Evolutionary conservation across 345 rosid species (phyloP).

Genomic region (Mangifera indica): DNA sequence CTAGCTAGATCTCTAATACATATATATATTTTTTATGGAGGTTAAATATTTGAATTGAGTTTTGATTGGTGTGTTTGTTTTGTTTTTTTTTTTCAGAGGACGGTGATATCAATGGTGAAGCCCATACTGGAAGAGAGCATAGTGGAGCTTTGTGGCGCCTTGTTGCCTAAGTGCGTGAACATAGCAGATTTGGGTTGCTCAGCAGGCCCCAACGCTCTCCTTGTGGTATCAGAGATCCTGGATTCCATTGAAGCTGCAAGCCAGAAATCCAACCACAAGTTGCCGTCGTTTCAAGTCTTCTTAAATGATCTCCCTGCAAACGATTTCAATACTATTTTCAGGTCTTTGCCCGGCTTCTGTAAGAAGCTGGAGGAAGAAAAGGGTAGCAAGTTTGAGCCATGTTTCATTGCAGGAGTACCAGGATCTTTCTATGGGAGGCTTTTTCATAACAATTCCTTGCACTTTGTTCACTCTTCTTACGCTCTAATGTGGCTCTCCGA

Average conservation of each 20-base stretch:
- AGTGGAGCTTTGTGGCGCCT: slow-evolving; percentile 1
- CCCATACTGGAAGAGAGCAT: slow-evolving; percentile 20
- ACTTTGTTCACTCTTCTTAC: slow-evolving; percentile 29
- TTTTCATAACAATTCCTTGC: slow-evolving; percentile 17
- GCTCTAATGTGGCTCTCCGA: slow-evolving; percentile 21
- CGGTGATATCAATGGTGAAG: slow-evolving; percentile 17
- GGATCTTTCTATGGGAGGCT: slow-evolving; percentile 32
- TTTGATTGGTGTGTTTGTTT: not conserved
- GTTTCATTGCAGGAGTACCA: slow-evolving; percentile 20
- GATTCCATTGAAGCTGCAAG: not conserved
- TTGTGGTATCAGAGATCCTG: slow-evolving; percentile 14
- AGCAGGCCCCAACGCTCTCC: slow-evolving; percentile 22
- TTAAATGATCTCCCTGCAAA: slow-evolving; percentile 31
- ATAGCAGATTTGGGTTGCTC: slow-evolving; percentile 35
- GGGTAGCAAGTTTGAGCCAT: slow-evolving; percentile 10
- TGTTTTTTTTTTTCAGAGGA: slow-evolving; percentile 13
- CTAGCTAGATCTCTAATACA: not conserved
- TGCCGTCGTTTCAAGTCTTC: slow-evolving; percentile 21
- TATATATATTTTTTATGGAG: too few species aligned
- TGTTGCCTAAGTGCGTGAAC: slow-evolving; percentile 14
- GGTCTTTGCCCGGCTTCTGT: slow-evolving; percentile 22
- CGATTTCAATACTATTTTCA: slow-evolving; percentile 27
- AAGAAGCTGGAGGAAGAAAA: slow-evolving; percentile 10
- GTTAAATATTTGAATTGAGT: not conserved
- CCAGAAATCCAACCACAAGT: not conserved